Evolutionary conservation across 2,329 filamentous ascomycete species (phyloP), one percentile per base, ranked within the genome.

Genomic region (Cladophialophora immunda): DNA sequence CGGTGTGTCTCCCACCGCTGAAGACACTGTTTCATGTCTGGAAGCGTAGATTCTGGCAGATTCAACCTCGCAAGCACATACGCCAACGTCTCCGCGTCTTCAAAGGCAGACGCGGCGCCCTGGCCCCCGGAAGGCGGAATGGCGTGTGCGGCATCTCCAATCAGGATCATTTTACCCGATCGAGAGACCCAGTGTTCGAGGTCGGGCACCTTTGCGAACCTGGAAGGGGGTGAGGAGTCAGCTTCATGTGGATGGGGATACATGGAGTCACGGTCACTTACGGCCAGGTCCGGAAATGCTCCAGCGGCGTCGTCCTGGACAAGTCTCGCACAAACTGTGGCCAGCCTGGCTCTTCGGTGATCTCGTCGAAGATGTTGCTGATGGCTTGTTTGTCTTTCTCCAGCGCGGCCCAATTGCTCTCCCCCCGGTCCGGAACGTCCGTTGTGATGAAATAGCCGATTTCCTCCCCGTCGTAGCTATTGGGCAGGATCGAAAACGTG

Each of bases 101-200:
- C 64, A 22, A 69, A 64, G 2, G 67, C 67, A 27, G 54, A 52
- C 36, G 62, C 60, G 19, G 59, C 64, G 4, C 67, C 67, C 38
- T 66, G 64, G 27, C 67, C 67, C 22, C 47, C 67, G 6, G 55
- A 58, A 19, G 67, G 67, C 7, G 67, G 67, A 32, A 69, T 69
- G 2, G 67, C 65, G 41, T 67, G 64, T 15, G 67, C 64, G 11
- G 67, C 64, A 36, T 69, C 67, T 11, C 67, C 67, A 22, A 69
- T 34, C 13, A 69, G 47, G 19, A 67, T 64, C 2, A 64, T 29
- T 53, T 38, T 13, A 8, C 50, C 45, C 15, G 45, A 32, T 27
- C 11, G 3, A 11, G 59, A 62, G 34, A 34, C 50, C 41, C 45
- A 62, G 29, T 53, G 22, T 15, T 53, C 22, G 25, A 62, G 41